phyloP scores from a whole-genome alignment of 2,329 filamentous ascomycete genomes.

The Curvularia spicifera region DNA sequence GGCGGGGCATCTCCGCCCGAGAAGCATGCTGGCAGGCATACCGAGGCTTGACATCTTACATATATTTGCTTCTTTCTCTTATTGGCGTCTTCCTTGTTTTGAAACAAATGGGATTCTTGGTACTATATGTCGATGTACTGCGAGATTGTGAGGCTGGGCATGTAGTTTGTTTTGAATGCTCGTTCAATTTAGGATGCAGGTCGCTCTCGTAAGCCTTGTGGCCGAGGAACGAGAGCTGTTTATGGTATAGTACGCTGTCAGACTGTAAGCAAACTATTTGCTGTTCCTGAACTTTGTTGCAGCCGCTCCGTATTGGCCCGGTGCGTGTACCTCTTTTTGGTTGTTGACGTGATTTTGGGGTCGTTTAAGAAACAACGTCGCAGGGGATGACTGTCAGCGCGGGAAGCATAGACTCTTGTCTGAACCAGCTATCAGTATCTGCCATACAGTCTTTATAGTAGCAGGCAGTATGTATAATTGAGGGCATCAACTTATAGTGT shows the following conservation, averaged over 20 bases:
- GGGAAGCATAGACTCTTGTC: not conserved
- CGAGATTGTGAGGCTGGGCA: not conserved
- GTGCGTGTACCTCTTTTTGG: not conserved
- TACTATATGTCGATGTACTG: not conserved
- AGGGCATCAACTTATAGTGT: no score
- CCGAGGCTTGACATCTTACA: not conserved
- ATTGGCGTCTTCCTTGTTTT: not conserved
- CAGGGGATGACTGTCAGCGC: not conserved
- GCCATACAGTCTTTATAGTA: no score
- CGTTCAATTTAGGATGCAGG: not conserved
- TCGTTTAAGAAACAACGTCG: no score
- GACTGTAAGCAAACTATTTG: not conserved
- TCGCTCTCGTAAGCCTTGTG: not conserved
- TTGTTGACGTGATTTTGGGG: no score
- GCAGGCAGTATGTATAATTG: no score
- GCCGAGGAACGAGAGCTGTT: not conserved
- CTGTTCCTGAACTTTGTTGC: not conserved
- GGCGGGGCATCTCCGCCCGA: not conserved
- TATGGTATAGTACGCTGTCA: not conserved
- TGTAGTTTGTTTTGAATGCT: not conserved
- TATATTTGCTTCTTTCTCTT: not conserved
- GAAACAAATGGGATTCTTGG: not conserved
- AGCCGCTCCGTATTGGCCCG: not conserved
- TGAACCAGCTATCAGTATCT: not conserved
- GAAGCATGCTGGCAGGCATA: not conserved